A percentile compares a stretch with the other conserved stretches of the same genome.
These are phyloP conservation scores for Cryphonectria nitschkei DNA, from an alignment of 2,329 filamentous ascomycete genomes.

Conservation along the genomic window DNA sequence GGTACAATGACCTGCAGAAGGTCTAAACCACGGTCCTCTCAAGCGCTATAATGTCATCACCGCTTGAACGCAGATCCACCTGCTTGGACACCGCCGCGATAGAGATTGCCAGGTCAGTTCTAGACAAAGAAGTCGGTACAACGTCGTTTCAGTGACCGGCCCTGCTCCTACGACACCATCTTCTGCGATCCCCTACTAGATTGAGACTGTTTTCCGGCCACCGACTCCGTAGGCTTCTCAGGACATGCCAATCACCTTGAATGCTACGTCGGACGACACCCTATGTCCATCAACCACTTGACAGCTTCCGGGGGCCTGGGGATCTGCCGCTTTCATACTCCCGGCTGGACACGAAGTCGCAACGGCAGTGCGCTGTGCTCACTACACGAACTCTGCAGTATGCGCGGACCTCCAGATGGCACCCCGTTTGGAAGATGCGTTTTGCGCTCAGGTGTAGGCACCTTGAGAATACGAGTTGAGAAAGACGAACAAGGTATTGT, in stretches of 20 bases:
- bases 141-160: background rate
- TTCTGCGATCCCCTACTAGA: background rate
- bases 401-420: background rate
- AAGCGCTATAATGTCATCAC: background rate
- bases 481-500: background rate
- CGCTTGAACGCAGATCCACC: background rate
- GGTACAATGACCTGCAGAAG: slow-evolving; percentile 2
- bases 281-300: background rate
- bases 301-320: background rate
- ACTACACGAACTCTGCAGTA: background rate
- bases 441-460: background rate
- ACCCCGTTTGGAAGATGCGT: background rate
- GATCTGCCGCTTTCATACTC: background rate
- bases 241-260: background rate
- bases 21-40: background rate
- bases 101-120: background rate
- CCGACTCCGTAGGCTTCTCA: background rate
- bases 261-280: background rate
- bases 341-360: background rate
- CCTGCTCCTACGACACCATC: background rate
- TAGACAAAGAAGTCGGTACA: background rate
- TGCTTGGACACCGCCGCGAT: background rate
- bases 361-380: background rate
- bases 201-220: background rate
- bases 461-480: background rate